These are phyloP conservation scores for Wickerhamomyces pijperi DNA, from an alignment of 805 yeast species.

Conservation along the genomic window DNA sequence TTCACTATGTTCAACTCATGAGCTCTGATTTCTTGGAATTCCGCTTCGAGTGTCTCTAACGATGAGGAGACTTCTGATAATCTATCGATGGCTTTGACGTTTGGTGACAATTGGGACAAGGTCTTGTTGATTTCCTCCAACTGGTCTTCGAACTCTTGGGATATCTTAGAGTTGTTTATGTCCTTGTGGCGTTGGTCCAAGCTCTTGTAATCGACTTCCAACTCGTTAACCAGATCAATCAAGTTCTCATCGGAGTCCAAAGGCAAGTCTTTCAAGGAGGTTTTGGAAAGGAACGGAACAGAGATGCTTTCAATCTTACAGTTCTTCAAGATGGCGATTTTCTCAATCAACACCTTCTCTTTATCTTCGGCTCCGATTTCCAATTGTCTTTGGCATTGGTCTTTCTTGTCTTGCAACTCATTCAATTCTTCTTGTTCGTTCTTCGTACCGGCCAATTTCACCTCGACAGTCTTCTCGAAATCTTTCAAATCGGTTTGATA, in stretches of 20 bases:
- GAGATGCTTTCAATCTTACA: constrained; percentile 65
- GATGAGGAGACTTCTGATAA: constrained; percentile 55
- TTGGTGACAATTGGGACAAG: constrained; percentile 49
- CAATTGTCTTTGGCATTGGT: constrained; percentile 22
- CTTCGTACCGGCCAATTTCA: constrained; percentile 24
- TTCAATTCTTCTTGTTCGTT: constrained; percentile 36
- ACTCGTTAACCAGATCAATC: constrained; percentile 31
- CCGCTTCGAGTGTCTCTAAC: constrained; percentile 50
- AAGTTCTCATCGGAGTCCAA: constrained; percentile 28
- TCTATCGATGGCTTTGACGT: constrained; percentile 69
- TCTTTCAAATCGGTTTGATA: constrained; percentile 24
- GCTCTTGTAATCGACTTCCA: constrained; percentile 49
- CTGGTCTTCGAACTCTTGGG: constrained; percentile 25
- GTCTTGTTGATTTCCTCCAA: constrained; percentile 26
- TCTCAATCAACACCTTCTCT: constrained; percentile 42
- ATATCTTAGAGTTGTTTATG: constrained; percentile 15
- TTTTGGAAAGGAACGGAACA: constrained; percentile 37
- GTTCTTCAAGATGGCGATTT: constrained; percentile 48
- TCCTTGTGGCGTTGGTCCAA: constrained; percentile 30
- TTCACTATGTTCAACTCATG: constrained; percentile 43
- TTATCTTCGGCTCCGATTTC: constrained; percentile 38
- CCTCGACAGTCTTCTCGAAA: constrained; percentile 21
- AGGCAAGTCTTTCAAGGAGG: constrained; percentile 32
- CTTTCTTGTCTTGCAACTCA: constrained; percentile 22
- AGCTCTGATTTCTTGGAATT: constrained; percentile 50